These are phyloP conservation scores for Daedaleopsis sinensis DNA, from an alignment of 768 basidiomycete species.

Conservation along the genomic window DNA sequence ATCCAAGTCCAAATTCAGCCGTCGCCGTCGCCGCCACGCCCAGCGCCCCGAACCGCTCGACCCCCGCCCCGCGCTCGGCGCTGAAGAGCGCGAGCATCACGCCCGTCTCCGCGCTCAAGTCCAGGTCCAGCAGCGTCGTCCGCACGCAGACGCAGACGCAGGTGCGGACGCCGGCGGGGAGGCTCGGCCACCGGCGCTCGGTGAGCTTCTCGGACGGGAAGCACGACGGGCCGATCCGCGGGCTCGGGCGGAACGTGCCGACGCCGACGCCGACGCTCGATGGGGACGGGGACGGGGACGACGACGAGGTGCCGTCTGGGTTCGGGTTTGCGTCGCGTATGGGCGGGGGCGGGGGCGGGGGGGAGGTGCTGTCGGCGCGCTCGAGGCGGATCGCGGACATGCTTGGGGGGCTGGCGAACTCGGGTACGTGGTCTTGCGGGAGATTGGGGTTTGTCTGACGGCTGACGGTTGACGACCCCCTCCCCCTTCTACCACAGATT, in stretches of 20 bases:
- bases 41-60: conserved; percentile 17
- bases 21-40: conserved; percentile 17
- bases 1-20: no score
- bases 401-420: conserved; percentile 72
- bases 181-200: conserved; percentile 64
- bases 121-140: conserved; percentile 45
- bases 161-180: conserved; percentile 58
- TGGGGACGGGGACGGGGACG: conserved; percentile 28
- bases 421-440: conserved; percentile 48
- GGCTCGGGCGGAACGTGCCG: conserved; percentile 46
- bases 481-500: no score
- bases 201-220: conserved; percentile 98
- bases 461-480: no score
- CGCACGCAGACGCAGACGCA: no score
- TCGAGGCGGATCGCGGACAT: conserved; percentile 83
- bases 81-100: conserved; percentile 51
- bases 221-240: conserved; percentile 84
- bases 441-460: not conserved
- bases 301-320: conserved; percentile 46
- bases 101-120: conserved; percentile 60
- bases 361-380: conserved; percentile 54
- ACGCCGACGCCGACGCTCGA: conserved; percentile 44
- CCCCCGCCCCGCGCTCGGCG: conserved; percentile 41
- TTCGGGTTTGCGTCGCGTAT: no score
- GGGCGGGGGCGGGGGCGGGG: conserved; percentile 25